Evolutionary conservation across 2,329 filamentous ascomycete genomes (phyloP).

Genomic region (Ophiocordyceps unilateralis): DNA sequence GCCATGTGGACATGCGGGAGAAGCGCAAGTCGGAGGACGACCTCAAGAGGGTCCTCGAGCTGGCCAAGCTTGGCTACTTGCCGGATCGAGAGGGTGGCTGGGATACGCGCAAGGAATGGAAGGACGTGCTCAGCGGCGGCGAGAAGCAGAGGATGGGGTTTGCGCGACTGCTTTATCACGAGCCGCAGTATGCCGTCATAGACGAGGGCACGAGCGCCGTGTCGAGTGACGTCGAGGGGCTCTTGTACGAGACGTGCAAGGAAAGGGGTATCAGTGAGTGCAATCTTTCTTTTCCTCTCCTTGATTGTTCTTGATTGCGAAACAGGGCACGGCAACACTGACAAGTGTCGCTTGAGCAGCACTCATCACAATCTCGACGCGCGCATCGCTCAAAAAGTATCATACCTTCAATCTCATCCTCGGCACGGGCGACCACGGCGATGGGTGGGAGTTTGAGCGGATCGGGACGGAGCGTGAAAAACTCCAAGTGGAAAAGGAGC

Average conservation of each 20-base stretch:
- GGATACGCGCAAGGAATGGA: conserved; percentile 96
- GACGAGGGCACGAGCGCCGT: conserved; percentile 94
- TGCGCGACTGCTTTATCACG: conserved; percentile 80
- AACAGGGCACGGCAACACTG: background rate
- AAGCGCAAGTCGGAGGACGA: conserved; percentile 63
- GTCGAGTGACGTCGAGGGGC: conserved; percentile 80
- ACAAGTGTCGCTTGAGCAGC: conserved; percentile 26
- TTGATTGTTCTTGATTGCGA: conserved; percentile 3
- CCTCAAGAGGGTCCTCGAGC: conserved; percentile 61
- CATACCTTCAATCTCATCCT: conserved; percentile 83
- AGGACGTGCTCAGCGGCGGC: conserved; percentile 89
- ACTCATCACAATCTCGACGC: conserved; percentile 87
- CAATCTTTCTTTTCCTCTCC: background rate
- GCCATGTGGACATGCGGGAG: conserved; percentile 82
- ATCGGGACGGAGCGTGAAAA: conserved; percentile 92
- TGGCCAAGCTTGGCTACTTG: conserved; percentile 74
- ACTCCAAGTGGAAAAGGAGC: conserved; percentile 78
- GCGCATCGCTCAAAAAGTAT: conserved; percentile 87
- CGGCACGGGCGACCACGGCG: conserved; percentile 62
- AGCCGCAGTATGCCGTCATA: conserved; percentile 84
- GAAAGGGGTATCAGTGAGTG: conserved; percentile 77
- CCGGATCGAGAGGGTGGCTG: conserved; percentile 86
- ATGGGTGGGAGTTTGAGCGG: conserved; percentile 80
- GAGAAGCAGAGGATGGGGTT: conserved; percentile 96
- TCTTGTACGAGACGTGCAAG: conserved; percentile 87